These are phyloP conservation scores for Candida sphagnicola DNA, from an alignment of 805 yeast species.

Conservation along the genomic window DNA sequence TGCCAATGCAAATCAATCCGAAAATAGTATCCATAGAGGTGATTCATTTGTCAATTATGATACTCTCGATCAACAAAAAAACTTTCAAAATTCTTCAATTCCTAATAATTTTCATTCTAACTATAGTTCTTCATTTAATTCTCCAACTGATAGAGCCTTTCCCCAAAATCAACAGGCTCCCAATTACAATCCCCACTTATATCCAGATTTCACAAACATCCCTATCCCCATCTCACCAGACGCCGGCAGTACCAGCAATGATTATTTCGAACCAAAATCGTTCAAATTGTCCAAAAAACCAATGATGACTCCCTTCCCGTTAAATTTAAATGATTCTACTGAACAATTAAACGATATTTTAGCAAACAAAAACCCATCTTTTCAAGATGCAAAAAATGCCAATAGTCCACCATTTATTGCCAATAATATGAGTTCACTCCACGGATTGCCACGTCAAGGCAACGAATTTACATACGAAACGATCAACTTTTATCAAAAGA, in stretches of 20 bases:
- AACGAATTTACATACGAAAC: not conserved
- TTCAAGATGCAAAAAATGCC: too few relatives aligned
- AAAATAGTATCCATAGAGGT: too few relatives aligned
- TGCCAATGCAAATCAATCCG: too few relatives aligned
- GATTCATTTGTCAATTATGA: too few relatives aligned
- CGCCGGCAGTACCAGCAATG: not conserved
- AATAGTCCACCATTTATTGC: too few relatives aligned
- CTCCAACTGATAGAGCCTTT: not conserved
- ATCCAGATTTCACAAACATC: not conserved
- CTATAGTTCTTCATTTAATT: too few relatives aligned
- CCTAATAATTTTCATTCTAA: not conserved
- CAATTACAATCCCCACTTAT: conserved; percentile 2
- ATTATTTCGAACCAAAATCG: conserved; percentile 1
- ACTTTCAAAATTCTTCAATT: not conserved
- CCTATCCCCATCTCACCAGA: not conserved
- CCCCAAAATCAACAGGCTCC: conserved; percentile 1
- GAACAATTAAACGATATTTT: not conserved
- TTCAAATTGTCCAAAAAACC: conserved; percentile 2
- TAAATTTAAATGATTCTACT: conserved; percentile 3
- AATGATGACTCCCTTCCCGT: conserved; percentile 3
- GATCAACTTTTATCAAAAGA: not conserved
- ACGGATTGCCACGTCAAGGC: not conserved
- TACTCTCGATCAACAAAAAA: too few relatives aligned
- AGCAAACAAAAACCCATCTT: too few relatives aligned
- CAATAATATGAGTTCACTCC: too few relatives aligned